Conservation (phyloP, 257 asterid genomes). For the Apocynum venetum region DNA sequence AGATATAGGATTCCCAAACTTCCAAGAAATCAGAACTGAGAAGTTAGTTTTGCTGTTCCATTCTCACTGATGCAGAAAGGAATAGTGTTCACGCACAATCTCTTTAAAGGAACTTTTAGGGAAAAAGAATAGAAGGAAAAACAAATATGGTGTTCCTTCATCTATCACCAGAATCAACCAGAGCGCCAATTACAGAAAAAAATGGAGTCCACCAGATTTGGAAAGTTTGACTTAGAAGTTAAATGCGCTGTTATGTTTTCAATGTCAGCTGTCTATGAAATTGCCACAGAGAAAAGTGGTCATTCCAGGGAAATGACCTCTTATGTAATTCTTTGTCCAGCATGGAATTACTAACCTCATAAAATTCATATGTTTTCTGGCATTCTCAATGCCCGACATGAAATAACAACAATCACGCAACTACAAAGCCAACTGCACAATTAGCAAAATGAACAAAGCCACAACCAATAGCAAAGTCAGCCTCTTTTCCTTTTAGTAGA, state of each 20-base stretch:
- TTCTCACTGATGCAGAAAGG: not conserved
- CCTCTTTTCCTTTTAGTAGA: slow-evolving; percentile 5
- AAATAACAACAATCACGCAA: not conserved
- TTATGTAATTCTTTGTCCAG: not conserved
- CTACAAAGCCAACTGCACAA: not conserved
- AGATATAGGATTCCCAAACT: not conserved
- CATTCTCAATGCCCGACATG: not conserved
- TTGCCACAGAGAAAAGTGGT: not conserved
- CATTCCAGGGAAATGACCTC: not conserved
- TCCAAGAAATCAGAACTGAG: not conserved
- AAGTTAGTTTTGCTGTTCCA: not conserved
- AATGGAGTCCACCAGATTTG: too few species aligned
- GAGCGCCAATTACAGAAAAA: too few species aligned
- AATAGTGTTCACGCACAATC: not conserved
- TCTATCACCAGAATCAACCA: too few species aligned
- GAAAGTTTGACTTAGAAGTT: too few species aligned
- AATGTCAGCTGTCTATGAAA: too few species aligned
- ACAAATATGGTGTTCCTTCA: too few species aligned
- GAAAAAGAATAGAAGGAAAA: too few species aligned
- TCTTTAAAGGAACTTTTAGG: not conserved
- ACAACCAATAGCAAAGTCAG: not conserved
- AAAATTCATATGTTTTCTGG: not conserved
- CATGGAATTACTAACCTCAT: not conserved
- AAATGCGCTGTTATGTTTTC: too few species aligned
- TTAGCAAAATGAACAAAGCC: not conserved